phyloP scores from a whole-genome alignment of 2,329 filamentous ascomycete species.

The Epichloe typhina region DNA sequence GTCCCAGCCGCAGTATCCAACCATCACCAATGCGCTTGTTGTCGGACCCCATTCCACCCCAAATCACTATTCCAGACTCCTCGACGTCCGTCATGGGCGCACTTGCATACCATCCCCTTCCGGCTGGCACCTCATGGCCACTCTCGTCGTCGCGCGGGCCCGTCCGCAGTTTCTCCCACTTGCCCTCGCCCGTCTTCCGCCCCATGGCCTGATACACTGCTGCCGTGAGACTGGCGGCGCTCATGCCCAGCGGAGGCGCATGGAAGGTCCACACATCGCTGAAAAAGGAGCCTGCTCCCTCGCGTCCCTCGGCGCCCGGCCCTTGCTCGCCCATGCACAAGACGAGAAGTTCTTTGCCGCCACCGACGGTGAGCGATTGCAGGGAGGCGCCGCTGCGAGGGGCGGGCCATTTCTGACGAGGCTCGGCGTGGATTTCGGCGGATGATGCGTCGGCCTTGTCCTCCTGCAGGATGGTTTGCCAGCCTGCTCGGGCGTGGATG shows the following conservation, averaged over 20 bases:
- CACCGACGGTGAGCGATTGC: slow-evolving; percentile 42
- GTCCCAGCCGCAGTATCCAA: slow-evolving; percentile 48
- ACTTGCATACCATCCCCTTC: slow-evolving; percentile 45
- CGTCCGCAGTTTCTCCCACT: slow-evolving; percentile 38
- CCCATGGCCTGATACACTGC: slow-evolving; percentile 41
- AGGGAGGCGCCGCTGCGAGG: slow-evolving; percentile 40
- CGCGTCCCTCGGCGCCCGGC: slow-evolving; percentile 35
- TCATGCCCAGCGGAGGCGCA: slow-evolving; percentile 41
- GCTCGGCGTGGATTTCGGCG: slow-evolving; percentile 22
- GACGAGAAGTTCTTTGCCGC: slow-evolving; percentile 48
- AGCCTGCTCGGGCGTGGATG: slow-evolving; percentile 36
- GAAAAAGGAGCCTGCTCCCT: slow-evolving; percentile 39
- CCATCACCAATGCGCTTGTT: slow-evolving; percentile 44
- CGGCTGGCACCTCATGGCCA: slow-evolving; percentile 32
- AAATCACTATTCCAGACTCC: slow-evolving; percentile 44
- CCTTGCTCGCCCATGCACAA: slow-evolving; percentile 46
- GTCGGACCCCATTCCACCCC: slow-evolving; percentile 42
- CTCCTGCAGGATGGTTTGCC: slow-evolving; percentile 38
- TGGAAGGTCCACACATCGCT: slow-evolving; percentile 53
- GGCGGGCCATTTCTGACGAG: slow-evolving; percentile 33
- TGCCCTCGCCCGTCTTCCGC: slow-evolving; percentile 41
- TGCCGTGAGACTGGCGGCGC: slow-evolving; percentile 40
- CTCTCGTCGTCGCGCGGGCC: slow-evolving; percentile 40
- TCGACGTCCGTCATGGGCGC: slow-evolving; percentile 45
- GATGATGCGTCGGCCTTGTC: slow-evolving; percentile 19